Base-by-base conservation (phyloP, 306 rosid species). In the Luffa acutangula region DNA sequence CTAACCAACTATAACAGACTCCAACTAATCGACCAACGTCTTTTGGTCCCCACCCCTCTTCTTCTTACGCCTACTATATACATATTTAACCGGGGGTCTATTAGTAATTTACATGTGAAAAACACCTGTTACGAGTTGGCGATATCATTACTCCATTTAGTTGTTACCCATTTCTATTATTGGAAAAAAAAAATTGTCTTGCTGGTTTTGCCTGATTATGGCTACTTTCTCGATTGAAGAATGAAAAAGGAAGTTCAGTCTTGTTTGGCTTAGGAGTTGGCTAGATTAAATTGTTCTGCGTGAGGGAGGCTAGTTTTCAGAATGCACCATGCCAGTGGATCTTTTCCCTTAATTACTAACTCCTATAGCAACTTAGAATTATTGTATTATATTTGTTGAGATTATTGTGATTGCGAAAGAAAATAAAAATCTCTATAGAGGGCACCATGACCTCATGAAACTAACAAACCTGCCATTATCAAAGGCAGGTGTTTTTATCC, bases 21-120 rank as follows among this genome's bases (percentile, higher is more conserved):
- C n/a, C n/a, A n/a, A n/a, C n/a, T n/a, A n/a, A n/a, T n/a, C n/a
- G n/a, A n/a, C n/a, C n/a, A n/a, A n/a, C n/a, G n/a, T n/a, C n/a
- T n/a, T n/a, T n/a, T n/a, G n/a, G n/a, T n/a, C n/a, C n/a, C n/a
- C n/a, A n/a, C n/a, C n/a, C n/a, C n/a, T n/a, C n/a, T n/a, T n/a
- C n/a, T n/a, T n/a, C n/a, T n/a, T n/a, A n/a, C n/a, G n/a, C n/a
- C n/a, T n/a, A n/a, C n/a, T n/a, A n/a, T n/a, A n/a, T n/a, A n/a
- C n/a, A n/a, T n/a, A n/a, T n/a, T n/a, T n/a, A n/a, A n/a, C n/a
- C n/a, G n/a, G n/a, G n/a, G n/a, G n/a, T n/a, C n/a, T n/a, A n/a
- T n/a, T n/a, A n/a, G n/a, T 53, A 49, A 74, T 74, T 31, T 33
- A 52, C 46, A 74, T 34, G 78, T 67, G 75, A 67, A 67, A 46